Percentiles rank a stretch among this genome's conserved stretches.
Conservation (phyloP, 257 asterid genomes). For the Nicotiana noctiflora region DNA sequence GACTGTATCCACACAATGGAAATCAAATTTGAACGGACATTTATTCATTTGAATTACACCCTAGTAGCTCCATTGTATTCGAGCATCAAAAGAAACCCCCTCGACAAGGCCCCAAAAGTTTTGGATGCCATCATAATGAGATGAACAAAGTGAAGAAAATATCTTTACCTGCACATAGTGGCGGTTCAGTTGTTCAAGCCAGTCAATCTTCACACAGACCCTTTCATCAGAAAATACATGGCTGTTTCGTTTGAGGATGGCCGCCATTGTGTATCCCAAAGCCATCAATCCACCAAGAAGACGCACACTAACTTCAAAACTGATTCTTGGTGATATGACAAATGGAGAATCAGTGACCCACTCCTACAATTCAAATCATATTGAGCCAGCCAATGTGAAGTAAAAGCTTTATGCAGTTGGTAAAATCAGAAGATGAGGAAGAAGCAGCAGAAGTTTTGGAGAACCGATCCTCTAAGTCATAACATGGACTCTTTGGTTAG, state of each 20-base stretch:
- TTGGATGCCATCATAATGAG: not conserved
- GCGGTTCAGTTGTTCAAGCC: slow-evolving; percentile 91
- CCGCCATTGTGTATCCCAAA: slow-evolving; percentile 93
- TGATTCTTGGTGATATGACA: slow-evolving; percentile 97
- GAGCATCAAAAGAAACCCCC: not conserved
- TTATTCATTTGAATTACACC: not conserved
- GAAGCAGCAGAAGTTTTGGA: not conserved
- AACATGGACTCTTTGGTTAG: not conserved
- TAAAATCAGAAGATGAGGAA: not conserved
- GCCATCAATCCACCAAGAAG: slow-evolving; percentile 99
- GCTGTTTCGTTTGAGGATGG: slow-evolving; percentile 94
- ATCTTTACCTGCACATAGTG: slow-evolving; percentile 73
- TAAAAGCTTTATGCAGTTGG: not conserved
- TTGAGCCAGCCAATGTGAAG: not conserved
- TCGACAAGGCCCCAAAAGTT: not conserved
- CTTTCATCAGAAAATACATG: slow-evolving; percentile 73
- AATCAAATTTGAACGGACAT: not conserved
- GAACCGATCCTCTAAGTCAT: not conserved
- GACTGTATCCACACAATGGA: not conserved
- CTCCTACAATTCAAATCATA: slow-evolving; percentile 48
- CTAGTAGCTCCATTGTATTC: not conserved
- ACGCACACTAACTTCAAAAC: slow-evolving; percentile 95
- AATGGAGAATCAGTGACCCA: slow-evolving; percentile 96
- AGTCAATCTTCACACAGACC: slow-evolving; percentile 86
- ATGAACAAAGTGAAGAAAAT: not conserved